phyloP scores from a whole-genome alignment of 192 early-diverging fungal genomes.

The Gorgonomyces haynaldii region DNA sequence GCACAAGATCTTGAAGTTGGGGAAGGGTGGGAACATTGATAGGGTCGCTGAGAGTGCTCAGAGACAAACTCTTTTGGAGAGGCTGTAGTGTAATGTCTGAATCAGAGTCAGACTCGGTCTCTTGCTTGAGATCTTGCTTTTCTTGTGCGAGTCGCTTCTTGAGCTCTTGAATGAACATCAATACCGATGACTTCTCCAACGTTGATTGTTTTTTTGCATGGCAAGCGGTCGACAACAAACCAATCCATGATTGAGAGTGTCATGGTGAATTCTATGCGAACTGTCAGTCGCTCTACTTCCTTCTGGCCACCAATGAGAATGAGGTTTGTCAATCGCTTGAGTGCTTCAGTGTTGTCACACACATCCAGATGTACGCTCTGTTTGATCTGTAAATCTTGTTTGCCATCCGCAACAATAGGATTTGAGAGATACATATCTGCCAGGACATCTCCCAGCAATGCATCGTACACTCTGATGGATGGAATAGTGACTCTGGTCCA shows the following conservation, averaged over 20 bases:
- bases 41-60: too few species aligned
- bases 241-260: neutral
- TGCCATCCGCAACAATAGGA: neutral
- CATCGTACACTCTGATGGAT: neutral
- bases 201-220: neutral
- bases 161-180: neutral
- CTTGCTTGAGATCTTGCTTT: neutral
- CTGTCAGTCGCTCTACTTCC: neutral
- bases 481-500: neutral
- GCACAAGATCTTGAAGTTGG: slow-evolving; percentile 3
- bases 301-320: too few species aligned
- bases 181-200: neutral
- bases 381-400: neutral
- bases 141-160: neutral
- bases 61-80: neutral
- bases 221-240: neutral
- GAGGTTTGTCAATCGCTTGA: too few species aligned
- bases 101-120: neutral
- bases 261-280: neutral
- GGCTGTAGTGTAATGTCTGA: neutral
- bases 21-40: neutral
- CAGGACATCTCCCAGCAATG: neutral
- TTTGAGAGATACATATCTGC: neutral
- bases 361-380: neutral
- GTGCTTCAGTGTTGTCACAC: neutral